Evolutionary conservation across 768 basidiomycete genomes (phyloP).

Genomic region (Hericium erinaceus): DNA sequence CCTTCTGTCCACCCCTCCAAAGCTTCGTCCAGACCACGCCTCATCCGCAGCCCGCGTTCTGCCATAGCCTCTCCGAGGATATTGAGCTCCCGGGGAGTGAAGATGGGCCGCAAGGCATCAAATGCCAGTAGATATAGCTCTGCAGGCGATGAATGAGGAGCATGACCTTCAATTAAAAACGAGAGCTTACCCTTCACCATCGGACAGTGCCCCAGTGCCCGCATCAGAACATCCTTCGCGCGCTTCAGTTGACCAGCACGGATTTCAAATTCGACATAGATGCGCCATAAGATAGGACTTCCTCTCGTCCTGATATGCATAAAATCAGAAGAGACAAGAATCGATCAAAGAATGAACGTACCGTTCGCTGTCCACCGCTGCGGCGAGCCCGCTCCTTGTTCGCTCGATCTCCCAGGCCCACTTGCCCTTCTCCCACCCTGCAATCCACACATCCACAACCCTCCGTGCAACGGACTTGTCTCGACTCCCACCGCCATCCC

Average conservation of each 20-base stretch:
- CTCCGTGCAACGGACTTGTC: constrained; percentile 52
- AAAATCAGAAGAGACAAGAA: neutral
- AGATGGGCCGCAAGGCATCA: constrained; percentile 55
- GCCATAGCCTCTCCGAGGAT: constrained; percentile 65
- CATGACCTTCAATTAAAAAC: neutral
- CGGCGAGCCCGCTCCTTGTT: constrained; percentile 50
- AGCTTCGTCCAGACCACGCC: constrained; percentile 50
- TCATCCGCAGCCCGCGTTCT: constrained; percentile 60
- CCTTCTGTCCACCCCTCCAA: constrained; percentile 36
- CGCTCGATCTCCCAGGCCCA: constrained; percentile 69
- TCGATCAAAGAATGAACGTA: constrained; percentile 22
- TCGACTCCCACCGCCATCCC: constrained; percentile 29
- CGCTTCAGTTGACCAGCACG: constrained; percentile 43
- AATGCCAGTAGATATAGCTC: constrained; percentile 76
- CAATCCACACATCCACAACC: constrained; percentile 66
- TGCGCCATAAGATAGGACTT: constrained; percentile 61
- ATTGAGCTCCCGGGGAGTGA: constrained; percentile 49
- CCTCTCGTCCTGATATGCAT: constrained; percentile 44
- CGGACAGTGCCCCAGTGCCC: constrained; percentile 69
- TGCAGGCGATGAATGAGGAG: constrained; percentile 22
- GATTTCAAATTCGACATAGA: constrained; percentile 75
- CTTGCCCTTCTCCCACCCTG: constrained; percentile 66
- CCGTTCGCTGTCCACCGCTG: constrained; percentile 62
- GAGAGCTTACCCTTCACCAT: constrained; percentile 52
- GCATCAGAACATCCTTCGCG: constrained; percentile 67